Percentiles rank a stretch among this genome's conserved stretches.
These are phyloP conservation scores for Solanum hybrid DNA, from an alignment of 305 asterid species.

Conservation along the genomic window DNA sequence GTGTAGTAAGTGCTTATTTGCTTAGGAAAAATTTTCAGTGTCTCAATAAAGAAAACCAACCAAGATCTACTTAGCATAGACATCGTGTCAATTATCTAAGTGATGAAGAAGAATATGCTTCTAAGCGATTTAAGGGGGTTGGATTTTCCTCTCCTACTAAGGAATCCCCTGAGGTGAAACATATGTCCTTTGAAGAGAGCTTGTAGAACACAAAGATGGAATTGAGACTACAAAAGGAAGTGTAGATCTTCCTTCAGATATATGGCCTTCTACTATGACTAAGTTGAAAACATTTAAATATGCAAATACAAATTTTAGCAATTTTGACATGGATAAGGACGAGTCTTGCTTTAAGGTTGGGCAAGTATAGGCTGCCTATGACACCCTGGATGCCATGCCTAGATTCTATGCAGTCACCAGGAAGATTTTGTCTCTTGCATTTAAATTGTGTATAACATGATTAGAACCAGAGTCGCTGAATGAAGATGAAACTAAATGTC, in stretches of 20 bases:
- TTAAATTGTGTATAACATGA: conserved; percentile 37
- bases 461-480: conserved; percentile 33
- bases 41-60: conserved; percentile 1
- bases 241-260: neutral
- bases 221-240: too few relatives aligned
- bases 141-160: neutral
- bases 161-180: neutral
- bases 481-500: conserved; percentile 31
- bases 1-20: neutral
- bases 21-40: conserved; percentile 3
- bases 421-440: conserved; percentile 13
- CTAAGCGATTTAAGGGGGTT: conserved; percentile 10
- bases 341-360: conserved; percentile 19
- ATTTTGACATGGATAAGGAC: conserved; percentile 33
- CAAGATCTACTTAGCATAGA: conserved; percentile 19
- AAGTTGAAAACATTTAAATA: conserved; percentile 19
- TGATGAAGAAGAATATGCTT: conserved; percentile 9
- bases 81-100: conserved; percentile 11
- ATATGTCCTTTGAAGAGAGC: conserved; percentile 2
- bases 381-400: conserved; percentile 52
- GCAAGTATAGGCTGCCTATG: conserved; percentile 53
- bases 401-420: conserved; percentile 40
- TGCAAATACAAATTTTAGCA: conserved; percentile 30
- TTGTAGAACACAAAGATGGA: conserved; percentile 9
- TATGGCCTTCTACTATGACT: neutral